phyloP scores from a whole-genome alignment of 2,329 filamentous ascomycete species.

The Ophiostoma fasciatum region DNA sequence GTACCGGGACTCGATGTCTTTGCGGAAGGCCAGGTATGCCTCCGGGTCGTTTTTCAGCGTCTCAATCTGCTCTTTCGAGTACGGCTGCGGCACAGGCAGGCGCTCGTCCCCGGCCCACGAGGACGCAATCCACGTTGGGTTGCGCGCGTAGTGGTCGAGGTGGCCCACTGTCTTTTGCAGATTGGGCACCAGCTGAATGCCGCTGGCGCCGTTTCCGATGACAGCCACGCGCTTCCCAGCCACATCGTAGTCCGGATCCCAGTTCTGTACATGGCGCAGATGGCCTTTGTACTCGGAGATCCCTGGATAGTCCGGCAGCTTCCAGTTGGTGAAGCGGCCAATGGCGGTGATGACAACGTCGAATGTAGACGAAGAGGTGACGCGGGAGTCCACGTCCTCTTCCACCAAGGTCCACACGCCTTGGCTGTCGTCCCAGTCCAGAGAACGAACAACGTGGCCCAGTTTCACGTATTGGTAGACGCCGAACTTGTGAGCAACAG shows the following conservation, averaged over 20 bases:
- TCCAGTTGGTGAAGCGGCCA: conserved; percentile 42
- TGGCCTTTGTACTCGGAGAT: conserved; percentile 34
- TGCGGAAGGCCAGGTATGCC: conserved; percentile 44
- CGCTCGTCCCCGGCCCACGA: conserved; percentile 43
- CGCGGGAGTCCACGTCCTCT: conserved; percentile 22
- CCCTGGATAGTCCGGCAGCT: conserved; percentile 37
- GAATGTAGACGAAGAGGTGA: conserved; percentile 26
- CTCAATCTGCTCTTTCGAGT: conserved; percentile 35
- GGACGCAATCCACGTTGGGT: conserved; percentile 52
- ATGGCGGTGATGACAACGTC: conserved; percentile 50
- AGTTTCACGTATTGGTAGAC: conserved; percentile 45
- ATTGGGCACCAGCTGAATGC: conserved; percentile 32
- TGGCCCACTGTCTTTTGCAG: conserved; percentile 32
- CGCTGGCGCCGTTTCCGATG: conserved; percentile 41
- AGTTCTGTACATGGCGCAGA: conserved; percentile 40
- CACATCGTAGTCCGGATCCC: conserved; percentile 35
- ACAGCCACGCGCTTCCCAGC: conserved; percentile 32
- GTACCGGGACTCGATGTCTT: conserved; percentile 42
- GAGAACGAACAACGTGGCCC: conserved; percentile 37
- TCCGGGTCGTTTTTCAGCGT: conserved; percentile 44
- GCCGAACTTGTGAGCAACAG: conserved; percentile 45
- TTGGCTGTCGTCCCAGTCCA: conserved; percentile 37
- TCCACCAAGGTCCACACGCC: conserved; percentile 42
- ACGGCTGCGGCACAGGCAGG: conserved; percentile 39
- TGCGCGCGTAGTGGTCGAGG: conserved; percentile 50